Base-by-base conservation (phyloP, 768 basidiomycete species). In the Auricularia cornea region DNA sequence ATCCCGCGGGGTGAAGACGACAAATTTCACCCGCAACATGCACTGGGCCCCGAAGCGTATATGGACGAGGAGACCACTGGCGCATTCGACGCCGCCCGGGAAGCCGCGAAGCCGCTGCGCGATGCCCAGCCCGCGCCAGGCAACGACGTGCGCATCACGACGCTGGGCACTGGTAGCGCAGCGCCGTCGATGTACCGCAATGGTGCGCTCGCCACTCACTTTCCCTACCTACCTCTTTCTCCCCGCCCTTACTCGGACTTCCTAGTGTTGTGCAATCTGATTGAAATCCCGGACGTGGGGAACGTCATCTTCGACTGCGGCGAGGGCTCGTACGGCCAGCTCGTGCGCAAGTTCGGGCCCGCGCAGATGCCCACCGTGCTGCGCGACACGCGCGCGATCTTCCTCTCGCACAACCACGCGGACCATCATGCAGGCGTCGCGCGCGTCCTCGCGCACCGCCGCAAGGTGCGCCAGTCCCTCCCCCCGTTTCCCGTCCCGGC, bases 251-350 rank as follows among this genome's bases (percentile, higher is more conserved):
- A 1, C 28, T 41, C 32, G 31, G 64, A 44, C 51, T 4, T 48
- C 20, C 28, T 56, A 57, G 52, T 56, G 56, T 29, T 63, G n/a
- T 61, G 56, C 1, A 94, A 89, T 0, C 79, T 95, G 3, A 75
- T 98, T 5, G 80, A 81, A 59, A 85, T 95, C 38, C 94, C 95
- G 0, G 74, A 76, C 1, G 79, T 79, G 62, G 91, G 92, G 0
- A 85, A 83, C 65, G 75, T 97, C 35, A 75, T 98, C n/a, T 80
- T 98, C 2, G 96, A 98, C 66, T 83, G 82, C 0, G 96, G 96
- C 0, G 96, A 98, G 75, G 94, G 94, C 0, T 94, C 94, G 0
- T 89, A 88, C 81, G 94, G 94, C 1, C 96, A 98, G 70, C 80
- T 98, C 3, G 79, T 80, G 2, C 81, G 96, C 3, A 82, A 86